These are phyloP conservation scores for Acer yangbiense DNA, from an alignment of 345 rosid genomes.

Conservation along the genomic window DNA sequence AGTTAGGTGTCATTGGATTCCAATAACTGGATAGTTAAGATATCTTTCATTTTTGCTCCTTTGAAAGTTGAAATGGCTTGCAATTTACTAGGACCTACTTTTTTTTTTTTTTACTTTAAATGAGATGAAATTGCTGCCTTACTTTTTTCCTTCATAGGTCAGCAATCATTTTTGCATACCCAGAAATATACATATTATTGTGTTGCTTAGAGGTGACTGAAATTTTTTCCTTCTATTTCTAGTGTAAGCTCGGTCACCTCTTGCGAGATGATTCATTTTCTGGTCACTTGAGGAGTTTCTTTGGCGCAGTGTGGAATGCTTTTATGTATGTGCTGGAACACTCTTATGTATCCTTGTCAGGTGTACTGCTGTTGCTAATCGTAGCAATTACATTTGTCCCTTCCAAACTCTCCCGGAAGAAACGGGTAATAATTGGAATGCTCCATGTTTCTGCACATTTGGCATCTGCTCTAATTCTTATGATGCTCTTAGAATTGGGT, in stretches of 20 bases:
- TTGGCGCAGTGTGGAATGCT: conserved; percentile 73
- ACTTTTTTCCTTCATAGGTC: conserved; percentile 5
- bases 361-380: conserved; percentile 65
- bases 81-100: background rate
- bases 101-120: background rate
- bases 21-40: background rate
- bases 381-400: conserved; percentile 81
- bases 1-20: conserved; percentile 13
- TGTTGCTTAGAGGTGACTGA: conserved; percentile 24
- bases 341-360: conserved; percentile 81
- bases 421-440: conserved; percentile 68
- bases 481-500: conserved; percentile 93
- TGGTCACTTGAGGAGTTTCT: conserved; percentile 84
- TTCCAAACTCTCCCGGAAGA: conserved; percentile 81
- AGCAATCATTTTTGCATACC: background rate
- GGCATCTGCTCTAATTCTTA: conserved; percentile 84
- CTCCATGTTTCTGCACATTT: conserved; percentile 93
- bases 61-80: conserved; percentile 13
- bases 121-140: conserved; percentile 1
- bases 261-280: conserved; percentile 87
- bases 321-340: conserved; percentile 69
- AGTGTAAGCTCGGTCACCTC: conserved; percentile 93
- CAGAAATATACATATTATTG: background rate
- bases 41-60: background rate
- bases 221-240: conserved; percentile 30